Base-by-base conservation (phyloP, 2,329 filamentous ascomycete genomes). In the Xylariomycetidae sp. region DNA sequence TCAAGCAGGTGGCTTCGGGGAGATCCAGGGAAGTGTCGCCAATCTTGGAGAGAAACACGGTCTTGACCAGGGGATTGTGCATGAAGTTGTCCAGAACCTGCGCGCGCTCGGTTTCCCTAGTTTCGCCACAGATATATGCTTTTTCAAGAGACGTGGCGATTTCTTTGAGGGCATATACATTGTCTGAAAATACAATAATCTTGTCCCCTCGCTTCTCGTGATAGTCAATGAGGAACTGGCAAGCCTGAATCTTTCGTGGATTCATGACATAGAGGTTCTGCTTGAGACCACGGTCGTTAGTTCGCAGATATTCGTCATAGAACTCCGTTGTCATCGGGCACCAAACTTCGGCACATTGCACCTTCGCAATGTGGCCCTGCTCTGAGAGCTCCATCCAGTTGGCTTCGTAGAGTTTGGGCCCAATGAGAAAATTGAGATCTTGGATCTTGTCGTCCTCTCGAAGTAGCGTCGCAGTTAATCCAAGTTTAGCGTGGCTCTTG, bases 301-400 rank as follows among this genome's bases (percentile, higher is more conserved):
- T 50, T 34, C 77, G 71, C 39, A 97, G 75, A 62, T 97, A 98
- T 58, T 97, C 88, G 13, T 88, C 83, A 59, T 96, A 97, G 57
- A 98, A 98, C 50, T 98, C 92, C 0, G 89, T 92, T 0, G 92
- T 94, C 92, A 98, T 98, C 3, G 90, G 88, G 55, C 92, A 98
- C 92, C 92, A 98, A 6, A 98, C 92, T 61, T 98, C 92, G 11
- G 92, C 92, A 59, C 92, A 98, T 60, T 98, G 92, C 2, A 98
- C 92, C 48, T 88, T 84, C 22, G 92, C 92, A 58, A 98, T 98
- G 56, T 96, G 89, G 1, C 92, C 92, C 62, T 96, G 88, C 53
- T 96, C 87, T 1, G 90, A 92, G 25, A 98, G 75, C 59, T 98
- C 92, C 81, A 97, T 95, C 92, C 92, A 98, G 59, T 98, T 98